Base-by-base conservation (phyloP, 192 early-diverging fungal genomes). In the Podila minutissima region DNA sequence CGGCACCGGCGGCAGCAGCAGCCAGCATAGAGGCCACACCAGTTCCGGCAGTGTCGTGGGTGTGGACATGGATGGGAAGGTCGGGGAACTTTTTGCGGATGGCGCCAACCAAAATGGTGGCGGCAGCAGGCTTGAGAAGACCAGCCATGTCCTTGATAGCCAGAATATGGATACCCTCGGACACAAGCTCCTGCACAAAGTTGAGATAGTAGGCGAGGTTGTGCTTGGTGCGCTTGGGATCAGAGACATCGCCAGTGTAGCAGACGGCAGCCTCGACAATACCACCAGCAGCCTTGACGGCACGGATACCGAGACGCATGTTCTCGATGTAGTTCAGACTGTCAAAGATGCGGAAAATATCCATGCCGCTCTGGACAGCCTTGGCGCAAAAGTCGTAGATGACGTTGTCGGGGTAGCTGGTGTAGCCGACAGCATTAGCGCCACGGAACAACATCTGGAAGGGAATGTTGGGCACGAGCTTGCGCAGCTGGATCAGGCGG, bases 391-490 rank as follows among this genome's bases (percentile, higher is more conserved):
- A 99, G 71, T 96, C 96, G 73, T 96, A 97, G 26, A 99, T 92
- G 41, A 99, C 92, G 72, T 99, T 98, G 86, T 99, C 97, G 5
- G 97, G 97, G 76, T 99, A 99, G 58, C 93, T 94, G 50, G 96
- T 98, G 86, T 97, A 97, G 24, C 97, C 97, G 28, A 99, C 97
- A 33, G 96, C 97, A 67, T 99, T 99, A 55, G 97, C 97, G 59
- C 97, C 97, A 82, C 97, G 94, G 66, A 99, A 92, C 59, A 99
- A 89, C 97, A 99, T 99, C 86, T 97, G 96, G 89, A 99, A 99
- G 19, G 97, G 97, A 83, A 99, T 90, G 85, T 98, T 97, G 76
- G 97, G 97, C 41, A 96, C 95, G 35, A 96, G 86, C 49, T 89
- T 83, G 51, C 97, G 95, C 70, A 99, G 86, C 53, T 88, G 86